phyloP scores from a whole-genome alignment of 177 flowering plant genomes.

The Tripterygium wilfordii region DNA sequence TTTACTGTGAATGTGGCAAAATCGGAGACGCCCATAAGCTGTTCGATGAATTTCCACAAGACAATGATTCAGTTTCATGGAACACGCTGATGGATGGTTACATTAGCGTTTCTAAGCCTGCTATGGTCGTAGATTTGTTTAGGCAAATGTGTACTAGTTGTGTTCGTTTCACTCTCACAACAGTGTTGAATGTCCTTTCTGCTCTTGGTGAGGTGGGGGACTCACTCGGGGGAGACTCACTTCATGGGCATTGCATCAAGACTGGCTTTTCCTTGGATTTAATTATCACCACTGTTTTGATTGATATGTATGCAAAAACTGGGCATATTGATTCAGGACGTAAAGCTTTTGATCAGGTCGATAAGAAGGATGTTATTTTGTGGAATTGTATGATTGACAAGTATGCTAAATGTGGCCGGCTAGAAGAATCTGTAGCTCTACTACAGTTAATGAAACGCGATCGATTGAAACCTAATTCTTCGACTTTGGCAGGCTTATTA shows the following conservation, averaged over 20 bases:
- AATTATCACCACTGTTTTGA: conserved; percentile 31
- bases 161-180: conserved; percentile 11
- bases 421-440: conserved; percentile 33
- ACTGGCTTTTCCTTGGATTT: conserved; percentile 22
- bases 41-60: conserved; percentile 40
- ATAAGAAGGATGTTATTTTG: conserved; percentile 30
- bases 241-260: conserved; percentile 40
- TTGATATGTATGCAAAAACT: conserved; percentile 34
- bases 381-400: conserved; percentile 54
- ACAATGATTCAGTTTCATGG: conserved; percentile 47
- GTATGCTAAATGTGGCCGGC: conserved; percentile 30
- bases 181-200: conserved; percentile 21
- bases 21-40: conserved; percentile 31
- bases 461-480: conserved; percentile 34
- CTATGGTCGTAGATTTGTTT: conserved; percentile 22
- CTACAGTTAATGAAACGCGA: conserved; percentile 29
- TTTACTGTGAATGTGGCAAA: conserved; percentile 30
- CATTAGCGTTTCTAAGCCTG: conserved; percentile 25
- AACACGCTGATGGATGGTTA: conserved; percentile 47
- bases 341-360: conserved; percentile 23
- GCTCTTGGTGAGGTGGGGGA: conserved; percentile 26
- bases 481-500: conserved; percentile 41
- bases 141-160: conserved; percentile 21
- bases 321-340: conserved; percentile 23
- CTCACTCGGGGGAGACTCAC: conserved; percentile 19